Evolutionary conservation across 306 rosid genomes (phyloP).

Genomic region (Inga leiocalycina): DNA sequence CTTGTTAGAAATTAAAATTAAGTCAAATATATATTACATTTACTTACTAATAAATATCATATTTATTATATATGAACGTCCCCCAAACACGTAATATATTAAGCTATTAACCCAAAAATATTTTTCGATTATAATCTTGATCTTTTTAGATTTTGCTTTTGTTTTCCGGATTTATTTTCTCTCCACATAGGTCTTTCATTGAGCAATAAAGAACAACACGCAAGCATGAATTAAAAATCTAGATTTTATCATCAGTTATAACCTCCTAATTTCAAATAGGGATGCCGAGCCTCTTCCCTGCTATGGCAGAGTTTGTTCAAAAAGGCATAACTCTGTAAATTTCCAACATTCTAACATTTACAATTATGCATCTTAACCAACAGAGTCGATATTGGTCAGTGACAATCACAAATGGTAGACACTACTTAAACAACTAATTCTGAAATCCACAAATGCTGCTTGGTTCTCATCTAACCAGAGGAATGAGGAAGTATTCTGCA

Average conservation of each 20-base stretch:
- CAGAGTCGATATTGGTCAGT: background rate
- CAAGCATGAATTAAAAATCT: background rate
- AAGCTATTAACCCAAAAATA: too few relatives aligned
- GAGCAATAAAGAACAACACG: background rate
- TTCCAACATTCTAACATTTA: slow-evolving; percentile 11
- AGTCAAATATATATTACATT: too few relatives aligned
- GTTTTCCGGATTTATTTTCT: background rate
- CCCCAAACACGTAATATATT: too few relatives aligned
- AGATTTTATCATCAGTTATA: background rate
- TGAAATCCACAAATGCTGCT: slow-evolving; percentile 2
- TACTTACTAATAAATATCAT: too few relatives aligned
- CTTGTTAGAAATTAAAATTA: background rate
- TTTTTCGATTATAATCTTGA: background rate
- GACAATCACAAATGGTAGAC: background rate
- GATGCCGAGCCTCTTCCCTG: background rate
- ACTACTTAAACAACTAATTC: slow-evolving; percentile 4
- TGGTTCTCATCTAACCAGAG: slow-evolving; percentile 70
- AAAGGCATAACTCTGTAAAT: background rate
- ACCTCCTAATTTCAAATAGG: background rate
- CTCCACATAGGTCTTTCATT: background rate
- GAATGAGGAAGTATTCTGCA: slow-evolving; percentile 85
- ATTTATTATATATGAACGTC: too few relatives aligned
- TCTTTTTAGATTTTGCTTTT: background rate
- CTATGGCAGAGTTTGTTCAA: background rate
- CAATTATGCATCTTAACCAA: slow-evolving; percentile 14